phyloP scores from a whole-genome alignment of 2,329 filamentous ascomycete species.

The Setomelanomma holmii region DNA sequence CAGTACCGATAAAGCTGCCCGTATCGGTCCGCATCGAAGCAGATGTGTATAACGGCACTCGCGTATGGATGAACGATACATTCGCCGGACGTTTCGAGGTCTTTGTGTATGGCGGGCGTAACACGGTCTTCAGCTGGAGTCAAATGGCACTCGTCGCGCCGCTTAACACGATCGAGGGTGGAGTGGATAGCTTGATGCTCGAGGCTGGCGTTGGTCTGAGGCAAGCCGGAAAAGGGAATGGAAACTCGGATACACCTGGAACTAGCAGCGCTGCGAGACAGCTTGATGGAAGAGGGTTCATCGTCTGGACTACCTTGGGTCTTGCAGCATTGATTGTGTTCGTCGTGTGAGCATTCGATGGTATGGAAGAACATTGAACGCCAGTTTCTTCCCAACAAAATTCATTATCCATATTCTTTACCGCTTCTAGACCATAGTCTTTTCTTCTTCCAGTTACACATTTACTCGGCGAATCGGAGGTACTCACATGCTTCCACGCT shows the following conservation, averaged over 20 bases:
- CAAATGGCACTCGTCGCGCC: conserved; percentile 65
- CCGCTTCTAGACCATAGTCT: no score
- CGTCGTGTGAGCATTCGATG: no score
- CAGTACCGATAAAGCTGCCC: conserved; percentile 45
- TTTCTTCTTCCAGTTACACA: no score
- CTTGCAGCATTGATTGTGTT: no score
- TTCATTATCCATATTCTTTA: no score
- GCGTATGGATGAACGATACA: conserved; percentile 56
- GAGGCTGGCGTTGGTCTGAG: conserved; percentile 3
- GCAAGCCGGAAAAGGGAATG: background rate
- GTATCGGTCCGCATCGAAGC: conserved; percentile 53
- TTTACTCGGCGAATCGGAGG: no score
- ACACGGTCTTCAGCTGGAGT: conserved; percentile 61
- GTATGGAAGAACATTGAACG: no score
- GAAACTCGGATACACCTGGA: background rate
- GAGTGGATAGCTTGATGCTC: conserved; percentile 23
- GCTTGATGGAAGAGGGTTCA: background rate
- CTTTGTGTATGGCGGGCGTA: conserved; percentile 61
- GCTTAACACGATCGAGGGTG: conserved; percentile 46
- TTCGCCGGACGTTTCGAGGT: conserved; percentile 63
- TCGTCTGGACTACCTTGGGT: background rate
- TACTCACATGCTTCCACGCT: no score
- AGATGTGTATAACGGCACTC: conserved; percentile 55
- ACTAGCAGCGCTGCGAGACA: background rate
- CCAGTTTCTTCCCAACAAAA: no score